Conservation (phyloP, 768 basidiomycete species). For the Lactifluus subvellereus region DNA sequence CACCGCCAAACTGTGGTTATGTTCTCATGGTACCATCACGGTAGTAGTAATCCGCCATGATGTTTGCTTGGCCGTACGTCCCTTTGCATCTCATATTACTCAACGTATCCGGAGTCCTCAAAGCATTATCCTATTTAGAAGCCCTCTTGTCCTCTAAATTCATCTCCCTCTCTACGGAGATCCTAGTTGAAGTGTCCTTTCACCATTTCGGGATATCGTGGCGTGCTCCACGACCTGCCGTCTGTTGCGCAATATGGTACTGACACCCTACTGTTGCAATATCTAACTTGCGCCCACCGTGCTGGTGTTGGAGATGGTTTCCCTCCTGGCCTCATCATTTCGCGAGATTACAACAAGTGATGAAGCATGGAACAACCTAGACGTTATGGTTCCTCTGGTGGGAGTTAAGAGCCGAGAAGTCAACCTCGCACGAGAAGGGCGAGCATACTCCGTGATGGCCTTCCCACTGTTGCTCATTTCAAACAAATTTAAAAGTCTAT, state of each 20-base stretch:
- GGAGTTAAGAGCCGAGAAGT: background rate
- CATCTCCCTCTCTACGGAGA: background rate
- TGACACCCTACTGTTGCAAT: background rate
- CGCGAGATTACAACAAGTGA: background rate
- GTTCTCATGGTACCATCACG: too few relatives aligned
- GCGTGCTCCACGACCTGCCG: background rate
- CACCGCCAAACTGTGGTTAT: too few relatives aligned
- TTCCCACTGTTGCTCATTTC: background rate
- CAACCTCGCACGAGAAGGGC: background rate
- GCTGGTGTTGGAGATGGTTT: background rate
- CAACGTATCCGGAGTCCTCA: too few relatives aligned
- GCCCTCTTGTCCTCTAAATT: background rate
- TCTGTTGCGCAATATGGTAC: background rate
- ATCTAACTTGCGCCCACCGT: background rate
- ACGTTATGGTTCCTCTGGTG: background rate
- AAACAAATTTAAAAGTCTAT: too few relatives aligned
- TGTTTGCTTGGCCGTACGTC: too few relatives aligned
- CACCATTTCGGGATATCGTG: background rate
- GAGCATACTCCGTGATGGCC: background rate
- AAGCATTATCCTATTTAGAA: too few relatives aligned
- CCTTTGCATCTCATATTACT: too few relatives aligned
- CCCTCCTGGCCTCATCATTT: background rate
- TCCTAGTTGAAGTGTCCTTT: background rate
- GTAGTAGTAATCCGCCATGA: too few relatives aligned
- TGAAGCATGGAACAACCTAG: background rate